These are phyloP conservation scores for Curvularia lunata DNA, from an alignment of 2,329 filamentous ascomycete genomes.

Conservation along the genomic window DNA sequence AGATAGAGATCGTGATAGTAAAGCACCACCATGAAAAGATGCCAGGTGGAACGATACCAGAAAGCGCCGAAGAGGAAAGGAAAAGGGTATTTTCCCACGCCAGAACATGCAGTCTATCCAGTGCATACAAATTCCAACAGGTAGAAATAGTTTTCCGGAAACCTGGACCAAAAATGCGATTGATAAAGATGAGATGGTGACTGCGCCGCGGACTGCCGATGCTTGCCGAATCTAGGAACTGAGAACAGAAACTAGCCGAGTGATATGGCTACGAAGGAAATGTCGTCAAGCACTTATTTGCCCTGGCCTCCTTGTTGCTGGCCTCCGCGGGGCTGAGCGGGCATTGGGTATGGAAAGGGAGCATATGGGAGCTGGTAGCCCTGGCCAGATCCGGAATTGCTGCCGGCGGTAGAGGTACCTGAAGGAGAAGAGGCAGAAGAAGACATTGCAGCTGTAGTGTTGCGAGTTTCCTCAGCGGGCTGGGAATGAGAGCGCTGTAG, in stretches of 20 bases:
- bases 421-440: conserved; percentile 42
- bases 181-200: neutral
- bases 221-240: neutral
- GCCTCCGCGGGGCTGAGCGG: conserved; percentile 34
- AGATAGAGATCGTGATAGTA: conserved; percentile 1
- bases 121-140: conserved; percentile 6
- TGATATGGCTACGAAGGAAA: neutral
- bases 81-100: conserved; percentile 19
- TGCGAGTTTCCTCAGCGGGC: conserved; percentile 12
- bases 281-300: conserved; percentile 24
- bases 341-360: conserved; percentile 48
- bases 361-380: conserved; percentile 46
- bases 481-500: conserved; percentile 25
- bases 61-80: neutral
- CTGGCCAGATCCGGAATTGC: conserved; percentile 38
- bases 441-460: conserved; percentile 35
- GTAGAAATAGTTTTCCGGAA: neutral
- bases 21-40: neutral
- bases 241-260: neutral
- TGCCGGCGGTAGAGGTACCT: conserved; percentile 41
- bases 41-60: neutral
- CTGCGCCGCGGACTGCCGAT: neutral
- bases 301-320: conserved; percentile 27
- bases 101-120: conserved; percentile 16
- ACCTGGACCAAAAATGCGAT: neutral